Evolutionary conservation across 306 rosid genomes (phyloP).

Genomic region (Macrotyloma uniflorum): DNA sequence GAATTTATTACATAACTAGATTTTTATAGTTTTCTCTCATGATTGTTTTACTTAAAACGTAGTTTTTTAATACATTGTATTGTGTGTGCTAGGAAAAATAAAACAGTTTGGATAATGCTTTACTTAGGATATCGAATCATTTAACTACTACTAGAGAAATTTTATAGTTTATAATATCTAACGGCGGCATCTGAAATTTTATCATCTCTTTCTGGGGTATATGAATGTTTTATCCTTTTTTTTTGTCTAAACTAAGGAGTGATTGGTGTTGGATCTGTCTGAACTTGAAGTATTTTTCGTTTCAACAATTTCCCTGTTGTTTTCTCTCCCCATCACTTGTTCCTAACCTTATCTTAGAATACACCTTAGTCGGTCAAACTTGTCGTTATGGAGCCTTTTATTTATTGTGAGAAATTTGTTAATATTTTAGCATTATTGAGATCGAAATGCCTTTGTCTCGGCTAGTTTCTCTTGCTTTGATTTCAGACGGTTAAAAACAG

Average conservation of each 20-base stretch:
- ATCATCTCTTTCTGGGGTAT: not conserved
- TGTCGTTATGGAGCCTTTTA: not conserved
- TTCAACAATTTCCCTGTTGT: not conserved
- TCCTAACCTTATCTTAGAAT: conserved; percentile 5
- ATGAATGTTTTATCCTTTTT: not conserved
- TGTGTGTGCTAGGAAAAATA: conserved; percentile 2
- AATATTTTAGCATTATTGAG: conserved; percentile 4
- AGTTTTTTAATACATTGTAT: not conserved
- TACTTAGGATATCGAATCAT: conserved; percentile 22
- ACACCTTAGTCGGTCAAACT: conserved; percentile 24
- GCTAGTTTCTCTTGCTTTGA: conserved; percentile 29
- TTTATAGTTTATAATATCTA: conserved; percentile 15
- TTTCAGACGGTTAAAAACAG: conserved; percentile 20
- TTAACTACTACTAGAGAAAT: not conserved
- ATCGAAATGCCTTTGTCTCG: conserved; percentile 7
- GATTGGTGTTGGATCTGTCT: not conserved
- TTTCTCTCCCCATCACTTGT: conserved; percentile 1
- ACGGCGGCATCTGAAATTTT: not conserved
- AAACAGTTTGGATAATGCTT: conserved; percentile 9
- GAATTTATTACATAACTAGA: not conserved
- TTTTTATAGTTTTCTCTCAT: not conserved
- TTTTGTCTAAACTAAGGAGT: not conserved
- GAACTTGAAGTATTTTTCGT: conserved; percentile 4
- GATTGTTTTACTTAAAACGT: conserved; percentile 13
- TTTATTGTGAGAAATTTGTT: not conserved